Percentiles rank a stretch among this genome's conserved stretches.
Conservation (phyloP, 108 stramenopile species). For the Epipyxis sp. region DNA sequence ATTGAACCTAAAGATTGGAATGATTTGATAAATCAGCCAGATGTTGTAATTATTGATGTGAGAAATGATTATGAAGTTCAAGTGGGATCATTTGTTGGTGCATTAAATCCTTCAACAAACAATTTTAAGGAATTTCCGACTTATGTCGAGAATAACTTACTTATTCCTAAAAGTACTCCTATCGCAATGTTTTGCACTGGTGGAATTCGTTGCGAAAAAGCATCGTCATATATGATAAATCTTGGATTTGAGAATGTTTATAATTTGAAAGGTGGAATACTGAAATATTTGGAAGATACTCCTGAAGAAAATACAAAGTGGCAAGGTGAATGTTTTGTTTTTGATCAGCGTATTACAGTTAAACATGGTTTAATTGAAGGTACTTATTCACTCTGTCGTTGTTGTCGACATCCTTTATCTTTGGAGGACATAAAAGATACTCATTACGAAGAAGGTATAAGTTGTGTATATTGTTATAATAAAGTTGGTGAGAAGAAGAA, state of each 20-base stretch:
- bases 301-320: background rate
- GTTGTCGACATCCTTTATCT: slow-evolving; percentile 13
- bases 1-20: slow-evolving; percentile 28
- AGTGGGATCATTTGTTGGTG: slow-evolving; percentile 13
- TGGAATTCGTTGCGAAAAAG: slow-evolving; percentile 26
- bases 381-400: background rate
- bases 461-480: background rate
- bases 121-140: slow-evolving; percentile 16
- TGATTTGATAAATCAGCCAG: background rate
- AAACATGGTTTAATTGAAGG: background rate
- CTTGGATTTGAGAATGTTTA: background rate
- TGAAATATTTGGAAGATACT: slow-evolving; percentile 23
- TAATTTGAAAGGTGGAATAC: slow-evolving; percentile 9
- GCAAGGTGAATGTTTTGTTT: slow-evolving; percentile 19
- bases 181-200: slow-evolving; percentile 30
- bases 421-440: background rate
- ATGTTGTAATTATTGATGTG: background rate
- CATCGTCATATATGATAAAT: background rate
- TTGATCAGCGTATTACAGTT: slow-evolving; percentile 16
- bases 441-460: background rate
- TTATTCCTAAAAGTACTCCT: background rate
- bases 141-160: background rate
- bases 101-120: slow-evolving; percentile 7
- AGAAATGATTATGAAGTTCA: slow-evolving; percentile 22
- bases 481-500: background rate